Conservation (phyloP, 2,329 filamentous ascomycete species). For the Trichothecium roseum region DNA sequence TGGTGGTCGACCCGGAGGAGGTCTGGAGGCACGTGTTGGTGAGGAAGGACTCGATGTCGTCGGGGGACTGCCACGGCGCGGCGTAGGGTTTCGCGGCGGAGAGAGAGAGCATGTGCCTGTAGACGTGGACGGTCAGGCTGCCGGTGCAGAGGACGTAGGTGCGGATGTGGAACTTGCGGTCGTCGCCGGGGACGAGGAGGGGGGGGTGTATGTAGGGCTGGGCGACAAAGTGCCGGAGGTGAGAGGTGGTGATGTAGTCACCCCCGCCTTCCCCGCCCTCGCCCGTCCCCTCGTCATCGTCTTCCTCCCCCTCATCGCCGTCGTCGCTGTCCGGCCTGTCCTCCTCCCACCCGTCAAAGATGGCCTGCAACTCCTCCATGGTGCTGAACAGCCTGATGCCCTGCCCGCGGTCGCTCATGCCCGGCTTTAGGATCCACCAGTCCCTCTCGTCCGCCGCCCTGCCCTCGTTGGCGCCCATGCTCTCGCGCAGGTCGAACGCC, state of each 20-base stretch:
- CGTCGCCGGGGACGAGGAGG: conserved; percentile 52
- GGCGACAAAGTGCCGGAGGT: conserved; percentile 90
- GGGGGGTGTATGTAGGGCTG: conserved; percentile 92
- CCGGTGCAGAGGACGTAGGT: conserved; percentile 81
- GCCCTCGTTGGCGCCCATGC: conserved; percentile 54
- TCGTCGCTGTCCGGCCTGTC: conserved; percentile 55
- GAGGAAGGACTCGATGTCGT: conserved; percentile 61
- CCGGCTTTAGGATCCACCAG: conserved; percentile 98
- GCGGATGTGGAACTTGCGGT: conserved; percentile 87
- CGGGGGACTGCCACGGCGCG: conserved; percentile 44
- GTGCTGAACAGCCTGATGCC: conserved; percentile 84
- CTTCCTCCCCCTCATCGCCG: conserved; percentile 42
- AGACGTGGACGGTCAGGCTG: conserved; percentile 73
- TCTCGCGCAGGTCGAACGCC: conserved; percentile 76
- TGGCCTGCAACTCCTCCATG: conserved; percentile 69
- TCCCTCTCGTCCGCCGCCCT: conserved; percentile 35
- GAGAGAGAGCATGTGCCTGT: conserved; percentile 82
- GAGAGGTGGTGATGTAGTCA: conserved; percentile 67
- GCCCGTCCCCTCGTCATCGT: conserved; percentile 35
- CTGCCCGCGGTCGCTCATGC: conserved; percentile 94
- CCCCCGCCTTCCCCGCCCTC: conserved; percentile 22
- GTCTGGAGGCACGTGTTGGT: conserved; percentile 93
- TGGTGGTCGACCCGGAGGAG: conserved; percentile 19
- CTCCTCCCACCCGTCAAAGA: conserved; percentile 88
- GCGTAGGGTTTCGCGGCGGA: conserved; percentile 65